Conservation (phyloP, 805 yeast species). For the Suhomyces kilbournensis region DNA sequence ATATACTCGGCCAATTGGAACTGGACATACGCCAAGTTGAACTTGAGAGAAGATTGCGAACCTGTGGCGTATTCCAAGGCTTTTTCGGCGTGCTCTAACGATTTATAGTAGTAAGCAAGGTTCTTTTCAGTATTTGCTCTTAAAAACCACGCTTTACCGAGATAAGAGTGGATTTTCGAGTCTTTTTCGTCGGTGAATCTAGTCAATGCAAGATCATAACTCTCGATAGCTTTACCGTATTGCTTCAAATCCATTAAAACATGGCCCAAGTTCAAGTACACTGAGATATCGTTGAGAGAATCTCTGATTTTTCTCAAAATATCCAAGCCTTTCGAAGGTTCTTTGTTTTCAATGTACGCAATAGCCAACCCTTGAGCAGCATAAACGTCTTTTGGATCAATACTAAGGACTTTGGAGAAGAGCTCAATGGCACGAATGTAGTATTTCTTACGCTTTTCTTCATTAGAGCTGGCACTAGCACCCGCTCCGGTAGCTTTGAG, state of each 20-base stretch:
- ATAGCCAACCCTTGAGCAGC: constrained; percentile 99
- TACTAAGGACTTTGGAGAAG: constrained; percentile 79
- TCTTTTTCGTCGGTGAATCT: constrained; percentile 64
- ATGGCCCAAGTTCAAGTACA: constrained; percentile 84
- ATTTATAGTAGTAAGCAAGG: constrained; percentile 53
- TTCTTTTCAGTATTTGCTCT: constrained; percentile 71
- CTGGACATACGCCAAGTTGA: constrained; percentile 79
- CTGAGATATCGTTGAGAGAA: constrained; percentile 78
- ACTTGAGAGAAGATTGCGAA: constrained; percentile 44
- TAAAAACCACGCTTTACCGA: constrained; percentile 86
- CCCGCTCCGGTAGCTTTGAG: constrained; percentile 33
- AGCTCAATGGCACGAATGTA: constrained; percentile 90
- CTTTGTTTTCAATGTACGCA: constrained; percentile 80
- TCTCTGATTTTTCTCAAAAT: constrained; percentile 87
- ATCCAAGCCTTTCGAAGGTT: constrained; percentile 73
- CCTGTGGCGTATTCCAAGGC: constrained; percentile 44
- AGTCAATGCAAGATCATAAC: constrained; percentile 75
- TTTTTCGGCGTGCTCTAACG: constrained; percentile 59
- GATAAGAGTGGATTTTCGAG: constrained; percentile 61
- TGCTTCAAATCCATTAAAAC: constrained; percentile 80
- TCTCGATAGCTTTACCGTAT: constrained; percentile 81
- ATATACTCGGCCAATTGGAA: constrained; percentile 85
- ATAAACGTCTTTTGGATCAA: constrained; percentile 82
- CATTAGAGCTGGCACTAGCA: constrained; percentile 30
- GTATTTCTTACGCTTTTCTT: constrained; percentile 62